These are phyloP conservation scores for Sarocladium oryzae DNA, from an alignment of 2,329 filamentous ascomycete species.

Conservation along the genomic window DNA sequence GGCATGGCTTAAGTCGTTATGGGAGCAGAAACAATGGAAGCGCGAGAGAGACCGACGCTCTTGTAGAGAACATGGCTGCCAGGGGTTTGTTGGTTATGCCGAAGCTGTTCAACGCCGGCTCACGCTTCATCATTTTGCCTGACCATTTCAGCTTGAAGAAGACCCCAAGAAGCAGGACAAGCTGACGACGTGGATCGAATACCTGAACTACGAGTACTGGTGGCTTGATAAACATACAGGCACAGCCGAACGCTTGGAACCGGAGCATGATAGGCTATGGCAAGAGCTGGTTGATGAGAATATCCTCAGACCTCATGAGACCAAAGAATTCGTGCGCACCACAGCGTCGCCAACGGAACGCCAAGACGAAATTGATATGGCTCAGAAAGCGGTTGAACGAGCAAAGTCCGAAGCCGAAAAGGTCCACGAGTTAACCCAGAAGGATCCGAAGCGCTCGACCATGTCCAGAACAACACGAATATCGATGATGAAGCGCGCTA, in stretches of 20 bases:
- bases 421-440: slow-evolving; percentile 9
- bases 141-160: slow-evolving; percentile 22
- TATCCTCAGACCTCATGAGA: slow-evolving; percentile 18
- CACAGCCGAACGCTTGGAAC: slow-evolving; percentile 16
- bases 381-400: neutral
- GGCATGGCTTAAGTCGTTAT: too few relatives aligned
- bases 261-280: slow-evolving; percentile 22
- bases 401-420: slow-evolving; percentile 1
- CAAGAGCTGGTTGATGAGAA: slow-evolving; percentile 24
- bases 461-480: slow-evolving; percentile 11
- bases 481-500: slow-evolving; percentile 9
- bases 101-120: slow-evolving; percentile 21
- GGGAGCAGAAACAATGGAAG: too few relatives aligned
- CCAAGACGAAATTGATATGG: neutral
- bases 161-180: slow-evolving; percentile 23
- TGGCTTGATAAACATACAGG: slow-evolving; percentile 16
- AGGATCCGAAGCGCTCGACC: slow-evolving; percentile 6
- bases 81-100: slow-evolving; percentile 18
- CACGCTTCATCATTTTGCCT: slow-evolving; percentile 20
- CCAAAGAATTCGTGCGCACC: slow-evolving; percentile 11
- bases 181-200: slow-evolving; percentile 32
- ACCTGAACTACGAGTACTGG: slow-evolving; percentile 24
- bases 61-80: neutral
- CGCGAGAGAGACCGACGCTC: neutral
- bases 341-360: neutral